These are phyloP conservation scores for Oryza brachyantha DNA, from an alignment of 176 grass and related monocot genomes.

Conservation along the genomic window DNA sequence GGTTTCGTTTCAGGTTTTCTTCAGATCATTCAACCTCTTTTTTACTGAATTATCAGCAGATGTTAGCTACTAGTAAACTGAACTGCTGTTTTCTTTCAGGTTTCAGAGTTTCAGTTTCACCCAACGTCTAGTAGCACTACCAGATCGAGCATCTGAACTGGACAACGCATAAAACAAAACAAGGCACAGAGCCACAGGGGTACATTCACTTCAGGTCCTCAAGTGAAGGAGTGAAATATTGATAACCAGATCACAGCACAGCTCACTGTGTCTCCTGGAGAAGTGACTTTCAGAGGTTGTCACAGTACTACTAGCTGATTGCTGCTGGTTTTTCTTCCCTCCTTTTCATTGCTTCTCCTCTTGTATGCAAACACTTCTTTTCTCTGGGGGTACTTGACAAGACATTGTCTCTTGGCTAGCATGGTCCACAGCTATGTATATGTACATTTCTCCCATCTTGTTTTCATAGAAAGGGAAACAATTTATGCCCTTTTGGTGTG, in stretches of 20 bases:
- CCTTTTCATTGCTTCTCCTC: neutral
- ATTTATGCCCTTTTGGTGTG: neutral
- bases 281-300: slow-evolving; percentile 17
- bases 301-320: neutral
- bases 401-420: neutral
- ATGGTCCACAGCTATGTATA: slow-evolving; percentile 20
- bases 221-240: neutral
- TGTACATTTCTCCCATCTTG: neutral
- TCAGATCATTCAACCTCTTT: neutral
- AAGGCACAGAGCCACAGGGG: neutral
- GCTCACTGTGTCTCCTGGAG: neutral
- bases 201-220: slow-evolving; percentile 10
- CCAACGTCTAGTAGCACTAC: neutral
- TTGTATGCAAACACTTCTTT: neutral
- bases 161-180: neutral
- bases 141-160: slow-evolving; percentile 12
- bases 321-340: neutral
- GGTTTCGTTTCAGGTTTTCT: neutral
- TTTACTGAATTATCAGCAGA: slow-evolving; percentile 23
- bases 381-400: slow-evolving; percentile 1
- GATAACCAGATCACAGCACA: slow-evolving; percentile 36
- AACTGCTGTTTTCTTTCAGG: neutral
- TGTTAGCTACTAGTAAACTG: neutral
- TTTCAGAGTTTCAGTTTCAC: neutral
- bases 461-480: neutral